A percentile compares a stretch with the other conserved stretches of the same genome.
These are phyloP conservation scores for Termitomyces titanicus DNA, from an alignment of 768 basidiomycete genomes.

Conservation along the genomic window DNA sequence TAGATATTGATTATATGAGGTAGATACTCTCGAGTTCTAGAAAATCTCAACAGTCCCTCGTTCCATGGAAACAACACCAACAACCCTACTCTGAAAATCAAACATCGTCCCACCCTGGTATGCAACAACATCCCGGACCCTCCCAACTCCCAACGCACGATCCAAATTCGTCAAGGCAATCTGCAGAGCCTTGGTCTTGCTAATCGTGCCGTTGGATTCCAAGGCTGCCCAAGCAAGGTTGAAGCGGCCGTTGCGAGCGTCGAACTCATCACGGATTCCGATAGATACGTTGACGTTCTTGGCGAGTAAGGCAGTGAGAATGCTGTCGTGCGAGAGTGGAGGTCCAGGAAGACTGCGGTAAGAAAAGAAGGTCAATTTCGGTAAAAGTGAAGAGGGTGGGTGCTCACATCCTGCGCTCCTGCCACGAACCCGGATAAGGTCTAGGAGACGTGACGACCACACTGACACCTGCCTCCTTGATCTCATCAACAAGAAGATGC, in stretches of 20 bases:
- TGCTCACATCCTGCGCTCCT: constrained; percentile 56
- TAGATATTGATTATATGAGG: no score
- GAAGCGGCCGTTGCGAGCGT: constrained; percentile 66
- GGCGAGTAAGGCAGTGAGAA: constrained; percentile 48
- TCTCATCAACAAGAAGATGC: constrained; percentile 59
- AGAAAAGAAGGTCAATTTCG: neutral
- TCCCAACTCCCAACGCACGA: constrained; percentile 33
- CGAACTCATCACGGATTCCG: constrained; percentile 56
- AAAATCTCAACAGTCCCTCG: constrained; percentile 14
- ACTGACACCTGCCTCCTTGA: constrained; percentile 58
- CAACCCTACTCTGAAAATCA: constrained; percentile 41
- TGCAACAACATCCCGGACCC: constrained; percentile 36
- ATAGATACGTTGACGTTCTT: constrained; percentile 64
- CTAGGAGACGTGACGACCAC: constrained; percentile 67
- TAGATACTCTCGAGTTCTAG: no score
- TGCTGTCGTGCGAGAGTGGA: constrained; percentile 56
- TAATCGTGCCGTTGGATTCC: constrained; percentile 35
- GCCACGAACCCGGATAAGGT: constrained; percentile 66
- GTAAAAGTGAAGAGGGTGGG: neutral
- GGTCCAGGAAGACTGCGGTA: constrained; percentile 58
- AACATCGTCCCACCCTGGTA: constrained; percentile 36
- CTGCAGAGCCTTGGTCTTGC: constrained; percentile 30
- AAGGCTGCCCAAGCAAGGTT: constrained; percentile 48
- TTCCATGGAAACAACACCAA: constrained; percentile 34
- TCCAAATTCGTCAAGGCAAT: constrained; percentile 13